Evolutionary conservation across 2,329 filamentous ascomycete species (phyloP), one percentile per base, ranked within the genome.

Genomic region (Aspergillus sp.): DNA sequence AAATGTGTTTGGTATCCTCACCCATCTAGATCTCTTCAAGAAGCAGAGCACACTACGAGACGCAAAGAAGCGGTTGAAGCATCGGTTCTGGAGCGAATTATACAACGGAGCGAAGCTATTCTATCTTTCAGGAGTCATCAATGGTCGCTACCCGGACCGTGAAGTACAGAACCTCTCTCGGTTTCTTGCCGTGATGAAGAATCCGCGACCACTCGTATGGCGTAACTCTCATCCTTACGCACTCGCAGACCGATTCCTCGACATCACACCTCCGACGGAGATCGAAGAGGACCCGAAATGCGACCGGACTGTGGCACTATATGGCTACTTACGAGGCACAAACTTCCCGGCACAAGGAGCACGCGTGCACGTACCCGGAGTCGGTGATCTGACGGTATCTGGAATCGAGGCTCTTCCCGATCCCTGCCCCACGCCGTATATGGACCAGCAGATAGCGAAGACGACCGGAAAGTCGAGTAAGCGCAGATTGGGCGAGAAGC

Each of bases 111-210:
- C 96, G 6, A 97, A 99, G 75, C 83, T 99, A 0, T 99, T 99
- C 79, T 98, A 98, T 73, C 85, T 99, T 5, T 97, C 92, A 1
- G 95, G 95, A 71, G 93, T 99, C 41, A 91, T 98, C 69, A 99
- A 99, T 76, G 95, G 95, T 47, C 86, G 95, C 66, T 99, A 99
- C 72, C 96, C 95, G 0, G 95, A 99, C 76, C 89, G 96, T 66
- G 96, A 99, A 78, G 88, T 99, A 17, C 91, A 98, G 80, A 99
- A 99, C 73, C 79, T 99, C 57, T 96, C 92, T 15, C 88, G 96
- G 59, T 99, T 99, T 77, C 84, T 99, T 67, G 96, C 92, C 22
- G 93, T 99, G 68, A 99, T 99, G 96, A 99, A 99, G 83, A 99
- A 97, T 74, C 94, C 96, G 4, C 86, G 95, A 62, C 95, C 95